Conservation (phyloP, 352 stramenopile species). For the Pythium pectinolyticum region DNA sequence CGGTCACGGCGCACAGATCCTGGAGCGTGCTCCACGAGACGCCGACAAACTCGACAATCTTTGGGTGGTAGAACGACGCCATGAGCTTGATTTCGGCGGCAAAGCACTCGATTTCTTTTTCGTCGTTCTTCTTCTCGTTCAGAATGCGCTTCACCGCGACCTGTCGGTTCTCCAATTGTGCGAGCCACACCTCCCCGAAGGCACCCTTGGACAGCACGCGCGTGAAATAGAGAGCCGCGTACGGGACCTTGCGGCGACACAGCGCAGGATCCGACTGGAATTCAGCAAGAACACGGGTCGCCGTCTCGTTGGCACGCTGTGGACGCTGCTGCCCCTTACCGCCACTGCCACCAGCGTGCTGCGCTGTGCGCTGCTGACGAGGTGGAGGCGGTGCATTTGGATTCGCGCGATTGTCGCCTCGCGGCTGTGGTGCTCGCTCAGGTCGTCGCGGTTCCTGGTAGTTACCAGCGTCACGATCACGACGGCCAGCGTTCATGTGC, state of each 20-base stretch:
- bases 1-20: conserved; percentile 72
- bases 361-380: conserved; percentile 18
- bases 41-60: conserved; percentile 83
- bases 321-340: conserved; percentile 26
- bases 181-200: conserved; percentile 87
- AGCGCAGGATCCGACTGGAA: conserved; percentile 68
- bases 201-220: conserved; percentile 83
- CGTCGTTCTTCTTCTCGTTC: conserved; percentile 78
- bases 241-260: conserved; percentile 53
- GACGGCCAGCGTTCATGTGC: conserved; percentile 1
- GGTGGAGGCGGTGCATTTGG: conserved; percentile 18
- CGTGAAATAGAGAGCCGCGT: conserved; percentile 78
- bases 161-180: conserved; percentile 72
- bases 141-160: conserved; percentile 83
- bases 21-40: conserved; percentile 73
- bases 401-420: neutral
- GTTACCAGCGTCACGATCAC: neutral
- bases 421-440: neutral
- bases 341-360: conserved; percentile 1
- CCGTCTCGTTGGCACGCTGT: conserved; percentile 33
- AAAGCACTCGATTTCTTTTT: conserved; percentile 86
- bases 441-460: neutral
- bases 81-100: conserved; percentile 86
- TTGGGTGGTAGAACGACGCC: conserved; percentile 74
- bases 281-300: conserved; percentile 60